These are phyloP conservation scores for Pseudogymnoascus sp. DNA, from an alignment of 2,329 filamentous ascomycete genomes.

Conservation along the genomic window DNA sequence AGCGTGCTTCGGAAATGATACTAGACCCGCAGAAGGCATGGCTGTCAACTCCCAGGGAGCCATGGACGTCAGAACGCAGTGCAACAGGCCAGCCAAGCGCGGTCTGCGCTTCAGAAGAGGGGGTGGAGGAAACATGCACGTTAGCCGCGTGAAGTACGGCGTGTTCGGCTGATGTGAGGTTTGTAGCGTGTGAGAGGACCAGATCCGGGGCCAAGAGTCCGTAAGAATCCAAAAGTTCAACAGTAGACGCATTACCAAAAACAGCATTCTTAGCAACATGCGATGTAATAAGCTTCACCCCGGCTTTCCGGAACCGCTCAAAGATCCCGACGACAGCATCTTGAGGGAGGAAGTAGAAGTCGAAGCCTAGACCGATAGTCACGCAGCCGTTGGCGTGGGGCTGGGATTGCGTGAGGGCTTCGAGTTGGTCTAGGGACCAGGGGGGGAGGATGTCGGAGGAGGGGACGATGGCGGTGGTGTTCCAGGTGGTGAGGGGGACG, in stretches of 20 bases:
- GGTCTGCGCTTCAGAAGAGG: conserved; percentile 46
- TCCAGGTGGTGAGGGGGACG: conserved; percentile 26
- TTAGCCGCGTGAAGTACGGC: conserved; percentile 29
- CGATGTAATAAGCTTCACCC: conserved; percentile 36
- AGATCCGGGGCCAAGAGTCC: conserved; percentile 36
- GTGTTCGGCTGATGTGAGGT: conserved; percentile 29
- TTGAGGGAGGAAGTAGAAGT: conserved; percentile 34
- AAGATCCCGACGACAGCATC: conserved; percentile 34
- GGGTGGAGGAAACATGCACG: conserved; percentile 37
- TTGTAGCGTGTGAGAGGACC: conserved; percentile 36
- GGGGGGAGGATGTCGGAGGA: conserved; percentile 25
- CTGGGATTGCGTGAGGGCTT: conserved; percentile 27
- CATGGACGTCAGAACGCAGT: conserved; percentile 27
- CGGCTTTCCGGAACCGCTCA: conserved; percentile 28
- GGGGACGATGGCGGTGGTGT: conserved; percentile 21
- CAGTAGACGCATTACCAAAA: conserved; percentile 8
- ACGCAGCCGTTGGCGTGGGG: conserved; percentile 31
- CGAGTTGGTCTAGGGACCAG: conserved; percentile 33
- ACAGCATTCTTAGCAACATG: conserved; percentile 27
- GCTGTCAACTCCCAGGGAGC: conserved; percentile 31
- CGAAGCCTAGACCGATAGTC: conserved; percentile 37
- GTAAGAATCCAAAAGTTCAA: conserved; percentile 27
- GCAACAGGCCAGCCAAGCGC: conserved; percentile 32
- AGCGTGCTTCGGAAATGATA: conserved; percentile 30
- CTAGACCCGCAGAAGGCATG: conserved; percentile 27